Percentiles rank a stretch among this genome's conserved stretches.
phyloP scores from a whole-genome alignment of 768 basidiomycete species.

The Collybia mongolica region DNA sequence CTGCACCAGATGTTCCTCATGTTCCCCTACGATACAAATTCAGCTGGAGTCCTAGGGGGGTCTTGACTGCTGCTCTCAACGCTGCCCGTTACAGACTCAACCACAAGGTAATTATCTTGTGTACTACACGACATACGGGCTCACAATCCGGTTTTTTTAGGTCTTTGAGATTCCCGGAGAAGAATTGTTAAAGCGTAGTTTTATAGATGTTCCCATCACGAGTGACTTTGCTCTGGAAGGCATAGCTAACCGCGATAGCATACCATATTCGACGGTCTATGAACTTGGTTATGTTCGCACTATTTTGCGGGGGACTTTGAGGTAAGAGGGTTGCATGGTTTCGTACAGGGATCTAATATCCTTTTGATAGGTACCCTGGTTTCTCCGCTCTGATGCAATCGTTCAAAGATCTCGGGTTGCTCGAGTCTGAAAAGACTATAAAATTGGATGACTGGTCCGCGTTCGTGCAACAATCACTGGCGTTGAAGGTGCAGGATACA shows the following conservation, averaged over 20 bases:
- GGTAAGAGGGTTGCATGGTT: conserved; percentile 37
- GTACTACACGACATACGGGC: neutral
- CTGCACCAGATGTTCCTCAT: conserved; percentile 63
- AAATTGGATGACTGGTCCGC: conserved; percentile 36
- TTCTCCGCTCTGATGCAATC: conserved; percentile 73
- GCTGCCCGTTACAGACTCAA: conserved; percentile 63
- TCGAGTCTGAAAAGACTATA: conserved; percentile 43
- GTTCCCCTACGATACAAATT: conserved; percentile 90
- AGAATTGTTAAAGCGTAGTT: conserved; percentile 53
- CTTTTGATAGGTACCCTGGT: conserved; percentile 70
- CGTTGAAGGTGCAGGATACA: conserved; percentile 13
- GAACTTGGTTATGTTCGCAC: conserved; percentile 50
- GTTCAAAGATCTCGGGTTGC: conserved; percentile 69
- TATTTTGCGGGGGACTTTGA: conserved; percentile 80
- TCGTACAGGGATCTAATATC: neutral
- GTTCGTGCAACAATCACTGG: conserved; percentile 28
- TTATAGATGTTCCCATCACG: conserved; percentile 67
- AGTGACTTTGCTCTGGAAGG: conserved; percentile 72
- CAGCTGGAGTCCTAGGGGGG: conserved; percentile 90
- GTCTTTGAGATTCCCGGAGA: conserved; percentile 46
- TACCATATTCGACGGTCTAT: conserved; percentile 70
- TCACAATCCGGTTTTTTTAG: conserved; percentile 26
- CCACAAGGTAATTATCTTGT: conserved; percentile 41
- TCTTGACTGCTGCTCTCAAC: conserved; percentile 78
- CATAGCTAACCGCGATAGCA: conserved; percentile 80